Conservation (phyloP, 1,284 basidiomycete genomes). For the Melanopsichium pennsylvanicum region DNA sequence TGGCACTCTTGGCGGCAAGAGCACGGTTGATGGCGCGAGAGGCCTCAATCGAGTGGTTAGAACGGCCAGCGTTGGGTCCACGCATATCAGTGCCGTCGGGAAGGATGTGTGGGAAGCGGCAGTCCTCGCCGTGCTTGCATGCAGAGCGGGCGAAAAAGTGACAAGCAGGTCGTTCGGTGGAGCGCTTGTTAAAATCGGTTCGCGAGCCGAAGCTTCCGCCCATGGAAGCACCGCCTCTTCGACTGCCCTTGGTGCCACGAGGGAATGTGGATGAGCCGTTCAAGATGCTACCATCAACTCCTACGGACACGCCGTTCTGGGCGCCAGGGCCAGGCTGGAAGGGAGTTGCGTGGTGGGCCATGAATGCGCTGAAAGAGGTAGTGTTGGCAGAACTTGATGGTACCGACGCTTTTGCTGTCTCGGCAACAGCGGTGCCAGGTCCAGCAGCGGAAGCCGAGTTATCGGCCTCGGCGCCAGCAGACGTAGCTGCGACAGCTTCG, state of each 20-base stretch:
- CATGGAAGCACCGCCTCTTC: conserved; percentile 34
- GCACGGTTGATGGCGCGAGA: conserved; percentile 42
- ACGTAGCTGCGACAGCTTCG: conserved; percentile 1
- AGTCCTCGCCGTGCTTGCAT: conserved; percentile 63
- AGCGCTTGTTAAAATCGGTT: conserved; percentile 42
- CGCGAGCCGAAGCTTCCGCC: conserved; percentile 36
- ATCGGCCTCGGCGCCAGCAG: conserved; percentile 7
- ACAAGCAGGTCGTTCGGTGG: conserved; percentile 58
- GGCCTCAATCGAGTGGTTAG: conserved; percentile 43
- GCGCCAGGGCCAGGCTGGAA: conserved; percentile 52
- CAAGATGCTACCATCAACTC: conserved; percentile 19
- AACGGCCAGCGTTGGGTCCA: conserved; percentile 40
- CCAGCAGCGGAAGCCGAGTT: conserved; percentile 1
- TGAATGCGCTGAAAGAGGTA: conserved; percentile 60
- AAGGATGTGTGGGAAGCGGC: conserved; percentile 64
- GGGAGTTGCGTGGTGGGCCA: conserved; percentile 57
- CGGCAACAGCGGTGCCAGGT: conserved; percentile 2
- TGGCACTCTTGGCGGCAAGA: conserved; percentile 34
- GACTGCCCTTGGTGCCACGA: conserved; percentile 30
- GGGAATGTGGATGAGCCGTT: conserved; percentile 19
- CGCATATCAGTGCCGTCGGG: conserved; percentile 63
- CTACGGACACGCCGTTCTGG: conserved; percentile 23
- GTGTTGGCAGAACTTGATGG: conserved; percentile 20
- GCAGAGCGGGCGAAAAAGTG: conserved; percentile 60
- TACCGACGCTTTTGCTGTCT: conserved; percentile 12